These are phyloP conservation scores for Avena atlantica DNA, from an alignment of 176 grass and related monocot genomes.

Conservation along the genomic window DNA sequence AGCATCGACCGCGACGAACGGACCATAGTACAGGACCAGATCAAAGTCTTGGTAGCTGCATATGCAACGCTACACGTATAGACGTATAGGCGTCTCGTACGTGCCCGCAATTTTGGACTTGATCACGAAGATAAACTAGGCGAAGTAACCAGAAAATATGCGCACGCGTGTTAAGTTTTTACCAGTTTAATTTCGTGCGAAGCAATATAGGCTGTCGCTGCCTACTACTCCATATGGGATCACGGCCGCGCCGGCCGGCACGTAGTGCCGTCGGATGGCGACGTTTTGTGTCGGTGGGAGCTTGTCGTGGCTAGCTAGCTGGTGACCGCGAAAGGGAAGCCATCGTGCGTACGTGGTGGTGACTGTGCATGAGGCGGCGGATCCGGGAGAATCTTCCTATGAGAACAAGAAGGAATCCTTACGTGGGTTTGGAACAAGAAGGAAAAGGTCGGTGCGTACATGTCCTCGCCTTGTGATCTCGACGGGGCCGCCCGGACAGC, in stretches of 20 bases:
- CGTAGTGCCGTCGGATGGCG: neutral
- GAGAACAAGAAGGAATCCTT: neutral
- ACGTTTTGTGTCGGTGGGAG: slow-evolving; percentile 22
- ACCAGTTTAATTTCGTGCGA: neutral
- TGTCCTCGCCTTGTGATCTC: neutral
- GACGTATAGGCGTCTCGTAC: too few species aligned
- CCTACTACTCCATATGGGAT: neutral
- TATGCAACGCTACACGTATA: too few species aligned
- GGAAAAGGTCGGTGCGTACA: neutral
- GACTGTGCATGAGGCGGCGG: neutral
- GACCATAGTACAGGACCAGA: neutral
- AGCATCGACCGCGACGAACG: neutral
- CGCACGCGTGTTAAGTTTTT: neutral
- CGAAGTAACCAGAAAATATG: neutral
- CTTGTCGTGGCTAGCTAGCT: neutral
- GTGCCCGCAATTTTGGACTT: too few species aligned
- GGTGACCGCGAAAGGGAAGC: neutral
- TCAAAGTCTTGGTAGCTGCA: neutral
- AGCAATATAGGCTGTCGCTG: neutral
- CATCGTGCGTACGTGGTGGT: neutral
- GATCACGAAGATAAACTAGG: neutral
- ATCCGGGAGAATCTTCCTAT: neutral
- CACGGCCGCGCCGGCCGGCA: slow-evolving; percentile 10
- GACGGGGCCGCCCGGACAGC: too few species aligned
- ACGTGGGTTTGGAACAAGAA: neutral